Evolutionary conservation across 2,329 filamentous ascomycete species (phyloP).

Genomic region (Alternaria ventricosa): DNA sequence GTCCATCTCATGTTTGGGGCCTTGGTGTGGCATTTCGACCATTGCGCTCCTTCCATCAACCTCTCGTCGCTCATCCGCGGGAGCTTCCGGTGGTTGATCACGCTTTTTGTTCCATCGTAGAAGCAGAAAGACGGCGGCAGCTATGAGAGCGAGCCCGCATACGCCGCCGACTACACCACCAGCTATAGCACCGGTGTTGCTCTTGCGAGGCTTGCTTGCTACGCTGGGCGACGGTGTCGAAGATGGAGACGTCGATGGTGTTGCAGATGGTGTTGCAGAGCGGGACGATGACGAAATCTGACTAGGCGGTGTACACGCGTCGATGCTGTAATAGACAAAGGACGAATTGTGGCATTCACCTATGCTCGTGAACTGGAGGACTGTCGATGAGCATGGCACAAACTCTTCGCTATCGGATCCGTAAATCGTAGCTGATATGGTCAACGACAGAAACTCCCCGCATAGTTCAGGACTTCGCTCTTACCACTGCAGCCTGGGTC

Average conservation of each 20-base stretch:
- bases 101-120: not conserved
- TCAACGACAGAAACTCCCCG: not conserved
- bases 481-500: conserved; percentile 7
- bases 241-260: not conserved
- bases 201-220: not conserved
- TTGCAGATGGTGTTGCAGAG: not conserved
- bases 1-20: not conserved
- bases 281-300: not conserved
- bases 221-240: not conserved
- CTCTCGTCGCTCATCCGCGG: not conserved
- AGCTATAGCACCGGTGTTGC: conserved; percentile 3
- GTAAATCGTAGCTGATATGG: not conserved
- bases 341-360: conserved; percentile 5
- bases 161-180: conserved; percentile 3
- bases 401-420: not conserved
- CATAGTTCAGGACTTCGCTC: not conserved
- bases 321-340: conserved; percentile 9
- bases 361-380: conserved; percentile 1
- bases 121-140: not conserved
- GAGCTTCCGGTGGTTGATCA: not conserved
- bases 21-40: not conserved
- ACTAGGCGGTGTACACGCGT: conserved; percentile 1
- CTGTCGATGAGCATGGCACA: conserved; percentile 1
- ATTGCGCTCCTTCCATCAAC: not conserved
- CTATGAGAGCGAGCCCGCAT: not conserved